These are phyloP conservation scores for Saccharomycopsis microspora DNA, from an alignment of 805 yeast genomes.

Conservation along the genomic window DNA sequence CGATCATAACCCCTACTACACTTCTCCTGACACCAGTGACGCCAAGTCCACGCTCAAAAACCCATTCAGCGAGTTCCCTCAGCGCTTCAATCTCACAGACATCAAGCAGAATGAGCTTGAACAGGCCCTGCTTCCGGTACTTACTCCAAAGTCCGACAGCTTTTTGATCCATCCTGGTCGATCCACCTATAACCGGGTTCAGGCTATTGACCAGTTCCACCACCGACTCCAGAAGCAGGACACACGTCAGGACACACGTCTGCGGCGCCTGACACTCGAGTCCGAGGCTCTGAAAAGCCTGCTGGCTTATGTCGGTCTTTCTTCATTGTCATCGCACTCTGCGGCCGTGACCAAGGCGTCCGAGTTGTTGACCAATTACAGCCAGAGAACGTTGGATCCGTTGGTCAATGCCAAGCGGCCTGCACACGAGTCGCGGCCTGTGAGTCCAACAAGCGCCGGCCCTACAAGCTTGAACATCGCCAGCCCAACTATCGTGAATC, in stretches of 20 bases:
- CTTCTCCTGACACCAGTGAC: not conserved
- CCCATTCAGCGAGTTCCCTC: constrained; percentile 6
- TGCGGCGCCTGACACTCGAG: not conserved
- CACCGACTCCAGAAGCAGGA: not conserved
- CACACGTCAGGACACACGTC: constrained; percentile 1
- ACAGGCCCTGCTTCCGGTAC: too few relatives aligned
- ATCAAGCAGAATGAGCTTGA: not conserved
- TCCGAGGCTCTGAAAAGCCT: not conserved
- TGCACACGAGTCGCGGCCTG: not conserved
- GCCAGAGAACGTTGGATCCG: constrained; percentile 7
- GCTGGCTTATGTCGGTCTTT: too few relatives aligned
- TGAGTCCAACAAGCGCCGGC: not conserved
- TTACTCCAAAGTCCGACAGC: too few relatives aligned
- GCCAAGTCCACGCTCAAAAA: constrained; percentile 1
- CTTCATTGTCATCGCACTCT: not conserved
- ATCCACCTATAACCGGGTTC: not conserved
- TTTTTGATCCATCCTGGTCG: too few relatives aligned
- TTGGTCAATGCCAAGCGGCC: constrained; percentile 1
- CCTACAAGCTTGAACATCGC: not conserved
- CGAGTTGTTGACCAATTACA: not conserved
- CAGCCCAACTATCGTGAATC: not conserved
- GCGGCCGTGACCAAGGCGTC: not conserved
- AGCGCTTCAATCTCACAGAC: not conserved
- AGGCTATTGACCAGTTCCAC: not conserved
- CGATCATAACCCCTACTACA: not conserved